Conservation (phyloP, 2,329 filamentous ascomycete genomes). For the Cyphellophora europaea region DNA sequence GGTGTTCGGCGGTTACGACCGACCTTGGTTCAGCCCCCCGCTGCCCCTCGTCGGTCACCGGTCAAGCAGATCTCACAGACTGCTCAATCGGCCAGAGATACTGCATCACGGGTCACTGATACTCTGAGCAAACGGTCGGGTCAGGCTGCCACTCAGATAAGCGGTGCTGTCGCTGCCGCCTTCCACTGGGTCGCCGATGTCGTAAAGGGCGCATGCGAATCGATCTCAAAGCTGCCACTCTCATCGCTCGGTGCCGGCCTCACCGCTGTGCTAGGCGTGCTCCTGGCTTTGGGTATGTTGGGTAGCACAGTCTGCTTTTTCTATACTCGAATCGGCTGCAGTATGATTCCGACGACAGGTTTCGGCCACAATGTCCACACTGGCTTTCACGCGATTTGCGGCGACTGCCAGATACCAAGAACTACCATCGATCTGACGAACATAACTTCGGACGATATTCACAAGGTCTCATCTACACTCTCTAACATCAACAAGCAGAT, state of each 20-base stretch:
- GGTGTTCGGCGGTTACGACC: constrained; percentile 9
- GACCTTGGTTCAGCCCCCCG: background rate
- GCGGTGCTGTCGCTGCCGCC: background rate
- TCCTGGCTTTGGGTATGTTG: background rate
- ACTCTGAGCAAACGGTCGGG: background rate
- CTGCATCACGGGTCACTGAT: background rate
- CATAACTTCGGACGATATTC: constrained; percentile 8
- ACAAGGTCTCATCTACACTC: constrained; percentile 10
- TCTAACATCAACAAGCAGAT: constrained; percentile 14
- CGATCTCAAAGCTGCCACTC: background rate
- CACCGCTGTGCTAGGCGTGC: background rate
- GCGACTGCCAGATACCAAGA: background rate
- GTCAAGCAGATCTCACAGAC: background rate
- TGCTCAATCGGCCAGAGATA: too few relatives aligned
- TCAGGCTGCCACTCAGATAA: background rate
- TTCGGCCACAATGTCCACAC: background rate
- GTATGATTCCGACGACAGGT: background rate
- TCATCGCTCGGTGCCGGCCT: background rate
- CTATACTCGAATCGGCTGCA: background rate
- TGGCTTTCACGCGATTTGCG: background rate
- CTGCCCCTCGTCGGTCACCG: background rate
- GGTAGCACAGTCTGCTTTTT: background rate
- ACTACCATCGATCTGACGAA: constrained; percentile 9
- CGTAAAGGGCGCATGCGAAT: background rate
- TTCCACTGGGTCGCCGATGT: background rate